Evolutionary conservation across 2,329 filamentous ascomycete species (phyloP), one percentile per base, ranked within the genome.

Genomic region (Sporothrix pseudoabietina): DNA sequence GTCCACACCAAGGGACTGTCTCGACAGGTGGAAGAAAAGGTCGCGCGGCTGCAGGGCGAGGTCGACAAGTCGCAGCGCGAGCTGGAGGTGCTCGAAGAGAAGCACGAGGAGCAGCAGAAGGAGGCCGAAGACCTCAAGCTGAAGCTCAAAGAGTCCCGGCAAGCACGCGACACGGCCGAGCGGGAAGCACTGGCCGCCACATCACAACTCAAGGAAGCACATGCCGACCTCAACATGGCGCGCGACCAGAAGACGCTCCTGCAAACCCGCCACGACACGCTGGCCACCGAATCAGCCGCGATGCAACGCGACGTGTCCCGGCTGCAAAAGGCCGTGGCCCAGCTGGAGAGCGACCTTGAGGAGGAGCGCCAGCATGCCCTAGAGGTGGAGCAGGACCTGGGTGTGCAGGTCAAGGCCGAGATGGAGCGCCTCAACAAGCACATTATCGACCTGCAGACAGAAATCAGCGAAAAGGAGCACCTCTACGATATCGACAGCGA

Each of bases 1-100:
- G 87, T 94, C 52, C 89, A 89, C 71, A 92, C 91, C 14, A 94
- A 92, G 79, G 91, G 91, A 1, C 84, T 93, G 9, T 92, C 89
- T 71, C 88, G 91, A 44, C 92, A 94, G 80, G 86, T 93, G 22
- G 91, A 94, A 78, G 91, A 93, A 76, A 93, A 90, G 80, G 83
- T 89, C 9, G 82, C 84, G 70, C 88, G 89, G 44, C 82, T 94
- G 10, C 91, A 94, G 77, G 83, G 87, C 63, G 91, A 94, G 73
- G 82, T 93, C 6, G 87, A 88, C 73, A 82, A 82, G 74, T 82
- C 85, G 22, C 82, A 84, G 26, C 81, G 85, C 26, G 86, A 86
- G 70, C 85, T 84, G 71, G 82, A 82, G 16, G 80, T 81, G n/a
- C 80, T 91, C 1, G 85, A 90, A 77, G 85, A 87, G 61, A 83